Percentiles rank a stretch among this genome's conserved stretches.
phyloP scores from a whole-genome alignment of 257 asterid species.

The Paulownia fortunei region DNA sequence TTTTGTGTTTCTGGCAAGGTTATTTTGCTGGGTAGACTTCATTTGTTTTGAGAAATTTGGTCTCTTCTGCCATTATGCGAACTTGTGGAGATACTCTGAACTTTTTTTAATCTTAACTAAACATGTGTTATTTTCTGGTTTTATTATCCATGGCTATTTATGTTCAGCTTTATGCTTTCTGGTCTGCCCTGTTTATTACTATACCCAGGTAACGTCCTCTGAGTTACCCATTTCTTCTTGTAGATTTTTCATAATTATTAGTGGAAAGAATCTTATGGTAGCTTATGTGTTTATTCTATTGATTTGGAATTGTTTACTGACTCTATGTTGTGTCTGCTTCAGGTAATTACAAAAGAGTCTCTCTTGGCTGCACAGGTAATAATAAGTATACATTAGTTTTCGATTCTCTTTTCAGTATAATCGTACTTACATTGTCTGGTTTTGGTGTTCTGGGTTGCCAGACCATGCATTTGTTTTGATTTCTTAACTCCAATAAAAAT shows the following conservation, averaged over 20 bases:
- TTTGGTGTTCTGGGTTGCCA: not conserved
- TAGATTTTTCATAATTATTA: not conserved
- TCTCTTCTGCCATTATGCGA: not conserved
- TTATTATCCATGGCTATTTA: not conserved
- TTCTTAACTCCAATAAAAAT: not conserved
- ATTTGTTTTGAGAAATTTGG: not conserved
- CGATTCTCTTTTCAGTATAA: not conserved
- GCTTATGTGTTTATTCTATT: conserved; percentile 1
- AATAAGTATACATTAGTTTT: conserved; percentile 12
- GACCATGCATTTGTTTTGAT: not conserved
- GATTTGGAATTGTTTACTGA: conserved; percentile 17
- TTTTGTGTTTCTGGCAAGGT: not conserved
- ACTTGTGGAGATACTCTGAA: not conserved
- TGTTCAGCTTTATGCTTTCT: conserved; percentile 6
- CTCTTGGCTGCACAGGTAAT: conserved; percentile 89
- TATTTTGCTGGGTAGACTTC: not conserved
- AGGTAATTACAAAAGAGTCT: conserved; percentile 87
- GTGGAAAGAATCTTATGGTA: not conserved
- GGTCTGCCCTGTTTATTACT: not conserved
- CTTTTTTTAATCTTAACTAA: not conserved
- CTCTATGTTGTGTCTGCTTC: conserved; percentile 36
- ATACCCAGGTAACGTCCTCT: not conserved
- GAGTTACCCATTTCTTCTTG: not conserved
- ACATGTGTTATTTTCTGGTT: not conserved
- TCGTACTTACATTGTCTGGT: not conserved